Conservation (phyloP, 345 rosid species). For the Brassica juncea region DNA sequence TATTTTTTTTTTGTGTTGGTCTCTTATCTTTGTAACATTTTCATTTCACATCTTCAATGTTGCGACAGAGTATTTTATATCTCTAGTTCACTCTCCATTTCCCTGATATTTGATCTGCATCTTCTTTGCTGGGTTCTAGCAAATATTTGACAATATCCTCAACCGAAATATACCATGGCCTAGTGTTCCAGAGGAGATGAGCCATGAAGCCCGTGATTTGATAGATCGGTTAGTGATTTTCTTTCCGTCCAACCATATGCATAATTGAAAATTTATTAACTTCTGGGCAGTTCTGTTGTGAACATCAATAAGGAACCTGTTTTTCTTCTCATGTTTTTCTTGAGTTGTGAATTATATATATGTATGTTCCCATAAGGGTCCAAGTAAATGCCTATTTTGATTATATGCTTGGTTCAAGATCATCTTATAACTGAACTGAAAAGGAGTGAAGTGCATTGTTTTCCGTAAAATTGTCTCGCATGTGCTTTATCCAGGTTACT, state of each 20-base stretch:
- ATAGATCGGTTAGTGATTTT: slow-evolving; percentile 64
- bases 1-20: slow-evolving; percentile 3
- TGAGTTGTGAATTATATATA: not conserved
- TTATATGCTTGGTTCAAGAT: slow-evolving; percentile 5
- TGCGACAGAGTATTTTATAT: not conserved
- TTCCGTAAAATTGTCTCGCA: slow-evolving; percentile 3
- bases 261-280: not conserved
- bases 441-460: not conserved
- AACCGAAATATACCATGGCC: slow-evolving; percentile 97
- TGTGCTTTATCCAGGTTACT: slow-evolving; percentile 56
- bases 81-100: slow-evolving; percentile 8
- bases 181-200: slow-evolving; percentile 74
- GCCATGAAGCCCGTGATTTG: slow-evolving; percentile 75
- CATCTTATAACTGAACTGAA: slow-evolving; percentile 4
- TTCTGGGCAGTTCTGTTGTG: not conserved
- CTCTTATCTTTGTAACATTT: not conserved
- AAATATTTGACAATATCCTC: slow-evolving; percentile 93
- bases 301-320: not conserved
- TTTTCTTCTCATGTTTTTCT: slow-evolving; percentile 5
- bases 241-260: not conserved
- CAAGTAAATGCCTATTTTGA: not conserved
- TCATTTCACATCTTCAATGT: not conserved
- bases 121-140: slow-evolving; percentile 51
- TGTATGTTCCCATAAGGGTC: not conserved
- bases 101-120: not conserved